Base-by-base conservation (phyloP, 148 eudicot genomes). In the Cornus kousa region DNA sequence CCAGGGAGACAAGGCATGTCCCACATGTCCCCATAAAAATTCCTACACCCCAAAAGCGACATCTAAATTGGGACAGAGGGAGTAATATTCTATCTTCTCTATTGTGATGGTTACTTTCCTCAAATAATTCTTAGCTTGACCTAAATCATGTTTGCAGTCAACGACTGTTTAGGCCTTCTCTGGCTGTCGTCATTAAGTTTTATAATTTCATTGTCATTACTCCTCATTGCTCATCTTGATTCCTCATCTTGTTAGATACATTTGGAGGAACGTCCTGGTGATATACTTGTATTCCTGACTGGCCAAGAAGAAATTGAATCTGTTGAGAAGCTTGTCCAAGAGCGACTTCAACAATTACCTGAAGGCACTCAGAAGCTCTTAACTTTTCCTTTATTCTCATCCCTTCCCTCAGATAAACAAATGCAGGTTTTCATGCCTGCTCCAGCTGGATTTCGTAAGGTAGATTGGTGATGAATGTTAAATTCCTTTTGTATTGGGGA, bases 301-400 rank as follows among this genome's bases (percentile, higher is more conserved):
- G 99, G 99, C 75, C 99, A 96, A 91, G 98, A 96, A 84, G 99
- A 96, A 82, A 96, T 96, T 85, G 99, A 96, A 90, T 85, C 92
- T 46, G 93, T 92, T 70, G 97, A 96, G 84, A 87, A 92, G 79
- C 92, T 96, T 83, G 84, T 93, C 77, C 86, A 82, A 68, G 93
- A 90, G 75, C 88, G 83, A 82, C 84, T 89, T 77, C 88, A 68
- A 70, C 93, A 91, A 78, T 79, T 93, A 75, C 91, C 97, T 16
- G 89, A 91, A 79, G 78, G 79, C 78, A 85, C 79, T 57, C 92
- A 83, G 71, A 87, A 90, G 78, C 88, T 96, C 33, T 32, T 83
- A 71, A 87, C 85, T 71, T 70, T 89, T 77, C 85, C 97, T 62
- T 89, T 96, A 74, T 92, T 86, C 79, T 92, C 99, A 23, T 92